A percentile compares a stretch with the other conserved stretches of the same genome.
Evolutionary conservation across 2,329 filamentous ascomycete species (phyloP).

Genomic region (Sporothrix curviconia): DNA sequence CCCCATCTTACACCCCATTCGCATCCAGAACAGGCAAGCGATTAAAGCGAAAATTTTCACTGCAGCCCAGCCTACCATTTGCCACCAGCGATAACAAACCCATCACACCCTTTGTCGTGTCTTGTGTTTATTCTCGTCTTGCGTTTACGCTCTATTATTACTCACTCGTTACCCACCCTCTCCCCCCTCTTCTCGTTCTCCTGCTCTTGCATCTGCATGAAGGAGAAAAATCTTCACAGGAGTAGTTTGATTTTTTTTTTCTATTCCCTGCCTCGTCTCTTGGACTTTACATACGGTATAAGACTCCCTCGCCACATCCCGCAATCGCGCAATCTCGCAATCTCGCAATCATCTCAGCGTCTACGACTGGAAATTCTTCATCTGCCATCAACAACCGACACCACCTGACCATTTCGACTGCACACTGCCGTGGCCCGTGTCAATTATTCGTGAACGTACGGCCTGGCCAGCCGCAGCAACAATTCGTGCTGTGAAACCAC

Average conservation of each 20-base stretch:
- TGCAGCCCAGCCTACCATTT: constrained; percentile 11
- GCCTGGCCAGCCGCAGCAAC: no score
- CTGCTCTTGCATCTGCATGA: neutral
- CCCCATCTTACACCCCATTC: constrained; percentile 11
- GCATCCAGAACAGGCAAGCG: constrained; percentile 15
- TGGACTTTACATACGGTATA: neutral
- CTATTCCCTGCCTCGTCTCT: neutral
- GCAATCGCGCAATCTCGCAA: neutral
- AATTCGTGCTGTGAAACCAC: constrained; percentile 2
- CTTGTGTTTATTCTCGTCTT: constrained; percentile 2
- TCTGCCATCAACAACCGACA: no score
- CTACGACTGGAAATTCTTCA: no score
- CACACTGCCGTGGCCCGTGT: neutral
- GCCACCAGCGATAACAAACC: constrained; percentile 15
- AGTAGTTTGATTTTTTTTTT: neutral
- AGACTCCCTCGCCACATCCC: neutral
- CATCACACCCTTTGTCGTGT: neutral
- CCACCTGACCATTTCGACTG: constrained; percentile 1
- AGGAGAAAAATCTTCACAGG: neutral
- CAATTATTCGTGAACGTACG: no score
- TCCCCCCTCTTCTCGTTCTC: neutral
- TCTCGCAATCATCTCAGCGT: no score
- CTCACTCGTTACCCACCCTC: constrained; percentile 5
- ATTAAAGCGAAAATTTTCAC: constrained; percentile 11
- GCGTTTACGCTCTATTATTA: constrained; percentile 1